Percentiles rank a stretch among this genome's conserved stretches.
phyloP scores from a whole-genome alignment of 2,329 filamentous ascomycete genomes.

The Chaetomiaceae sp. region DNA sequence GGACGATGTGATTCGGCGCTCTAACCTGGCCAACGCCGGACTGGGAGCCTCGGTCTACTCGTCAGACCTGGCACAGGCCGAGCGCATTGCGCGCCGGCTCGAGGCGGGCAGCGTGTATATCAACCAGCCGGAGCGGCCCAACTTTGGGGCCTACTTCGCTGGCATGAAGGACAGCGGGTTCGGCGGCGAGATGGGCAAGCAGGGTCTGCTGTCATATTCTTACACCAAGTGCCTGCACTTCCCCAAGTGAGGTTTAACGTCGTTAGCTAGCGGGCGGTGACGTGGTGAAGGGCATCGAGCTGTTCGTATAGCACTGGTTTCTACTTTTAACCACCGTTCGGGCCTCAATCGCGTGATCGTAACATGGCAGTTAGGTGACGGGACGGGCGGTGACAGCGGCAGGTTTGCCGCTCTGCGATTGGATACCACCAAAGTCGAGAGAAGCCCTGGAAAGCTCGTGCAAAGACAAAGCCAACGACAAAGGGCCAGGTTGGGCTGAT shows the following conservation, averaged over 20 bases:
- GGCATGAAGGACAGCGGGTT: conserved; percentile 34
- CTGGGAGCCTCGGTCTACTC: conserved; percentile 56
- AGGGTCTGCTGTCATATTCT: conserved; percentile 31
- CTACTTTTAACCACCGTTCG: too few relatives aligned
- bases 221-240: conserved; percentile 33
- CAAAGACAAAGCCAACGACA: too few relatives aligned
- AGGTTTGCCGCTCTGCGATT: too few relatives aligned
- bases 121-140: conserved; percentile 38
- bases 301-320: too few relatives aligned
- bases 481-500: too few relatives aligned
- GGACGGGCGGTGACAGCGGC: too few relatives aligned
- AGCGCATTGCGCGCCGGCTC: conserved; percentile 47
- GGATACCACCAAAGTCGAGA: too few relatives aligned
- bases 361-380: too few relatives aligned
- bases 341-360: too few relatives aligned
- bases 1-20: conserved; percentile 52
- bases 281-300: too few relatives aligned
- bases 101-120: conserved; percentile 58
- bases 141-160: conserved; percentile 30
- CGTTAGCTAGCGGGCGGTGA: too few relatives aligned
- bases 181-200: conserved; percentile 34
- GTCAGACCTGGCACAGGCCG: conserved; percentile 46
- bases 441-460: too few relatives aligned
- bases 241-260: conserved; percentile 20
- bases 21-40: conserved; percentile 48